phyloP scores from a whole-genome alignment of 2,329 filamentous ascomycete species.

The Aspergillus arachidicola region DNA sequence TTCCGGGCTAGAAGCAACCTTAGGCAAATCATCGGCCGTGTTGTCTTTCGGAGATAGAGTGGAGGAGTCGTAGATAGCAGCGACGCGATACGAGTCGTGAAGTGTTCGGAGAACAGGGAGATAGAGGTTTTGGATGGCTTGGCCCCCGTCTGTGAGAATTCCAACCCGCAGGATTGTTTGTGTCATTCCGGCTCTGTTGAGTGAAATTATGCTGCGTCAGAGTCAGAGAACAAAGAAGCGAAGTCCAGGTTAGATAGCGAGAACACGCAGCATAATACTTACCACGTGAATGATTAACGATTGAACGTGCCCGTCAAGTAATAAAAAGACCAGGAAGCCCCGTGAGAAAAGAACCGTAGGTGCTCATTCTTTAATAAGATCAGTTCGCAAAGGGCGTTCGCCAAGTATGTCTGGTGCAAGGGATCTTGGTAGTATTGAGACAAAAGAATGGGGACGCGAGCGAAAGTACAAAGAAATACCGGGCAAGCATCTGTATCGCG shows the following conservation, averaged over 20 bases:
- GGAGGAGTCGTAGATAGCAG: constrained; percentile 57
- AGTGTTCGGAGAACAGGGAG: constrained; percentile 53
- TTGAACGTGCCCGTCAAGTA: neutral
- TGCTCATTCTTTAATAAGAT: constrained; percentile 3
- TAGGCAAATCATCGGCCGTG: constrained; percentile 6
- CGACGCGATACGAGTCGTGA: constrained; percentile 47
- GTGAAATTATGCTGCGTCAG: neutral
- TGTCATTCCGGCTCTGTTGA: constrained; percentile 18
- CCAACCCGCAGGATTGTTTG: constrained; percentile 34
- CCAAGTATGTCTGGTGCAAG: constrained; percentile 7
- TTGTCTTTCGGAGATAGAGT: neutral
- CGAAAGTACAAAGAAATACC: neutral
- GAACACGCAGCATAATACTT: neutral
- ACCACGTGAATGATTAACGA: neutral
- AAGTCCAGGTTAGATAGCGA: neutral
- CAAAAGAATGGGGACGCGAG: neutral
- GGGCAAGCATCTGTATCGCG: neutral
- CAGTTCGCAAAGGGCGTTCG: neutral
- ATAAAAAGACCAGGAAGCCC: neutral
- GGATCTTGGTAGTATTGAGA: neutral
- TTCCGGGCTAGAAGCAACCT: constrained; percentile 3
- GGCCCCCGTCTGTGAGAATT: constrained; percentile 39
- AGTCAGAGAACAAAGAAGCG: neutral
- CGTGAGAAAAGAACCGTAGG: neutral
- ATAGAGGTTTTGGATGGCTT: constrained; percentile 57